Evolutionary conservation across 768 basidiomycete species (phyloP).

Genomic region (Cytidiella melzeri): DNA sequence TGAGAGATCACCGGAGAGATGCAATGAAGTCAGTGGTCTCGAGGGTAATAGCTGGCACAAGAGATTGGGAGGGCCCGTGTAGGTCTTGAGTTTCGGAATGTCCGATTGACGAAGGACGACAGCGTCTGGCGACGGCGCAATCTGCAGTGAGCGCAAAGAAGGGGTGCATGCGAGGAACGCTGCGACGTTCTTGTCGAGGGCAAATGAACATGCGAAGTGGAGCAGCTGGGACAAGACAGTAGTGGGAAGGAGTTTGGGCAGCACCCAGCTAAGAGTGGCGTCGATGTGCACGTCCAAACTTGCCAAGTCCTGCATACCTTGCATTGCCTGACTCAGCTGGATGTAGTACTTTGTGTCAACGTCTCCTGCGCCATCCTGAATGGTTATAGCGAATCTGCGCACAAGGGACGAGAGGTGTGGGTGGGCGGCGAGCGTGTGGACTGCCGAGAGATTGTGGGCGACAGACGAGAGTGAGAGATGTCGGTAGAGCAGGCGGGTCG

Average conservation of each 20-base stretch:
- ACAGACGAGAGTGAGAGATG: conserved; percentile 40
- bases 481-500: conserved; percentile 60
- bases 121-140: conserved; percentile 29
- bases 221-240: conserved; percentile 30
- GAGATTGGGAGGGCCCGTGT: conserved; percentile 53
- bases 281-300: conserved; percentile 50
- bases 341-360: conserved; percentile 43
- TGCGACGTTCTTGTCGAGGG: conserved; percentile 52
- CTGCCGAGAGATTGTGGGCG: conserved; percentile 40
- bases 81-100: conserved; percentile 44
- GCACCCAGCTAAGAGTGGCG: conserved; percentile 47
- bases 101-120: conserved; percentile 20
- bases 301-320: conserved; percentile 53
- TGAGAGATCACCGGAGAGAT: conserved; percentile 54
- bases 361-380: conserved; percentile 33
- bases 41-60: conserved; percentile 56
- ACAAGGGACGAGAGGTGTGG: conserved; percentile 58
- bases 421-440: conserved; percentile 49
- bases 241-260: conserved; percentile 22
- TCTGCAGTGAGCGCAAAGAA: conserved; percentile 50
- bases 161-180: conserved; percentile 53
- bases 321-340: conserved; percentile 46
- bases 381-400: conserved; percentile 50
- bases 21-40: conserved; percentile 58
- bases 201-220: conserved; percentile 54